phyloP scores from a whole-genome alignment of 805 yeast species.

The Starmerella kuoi region DNA sequence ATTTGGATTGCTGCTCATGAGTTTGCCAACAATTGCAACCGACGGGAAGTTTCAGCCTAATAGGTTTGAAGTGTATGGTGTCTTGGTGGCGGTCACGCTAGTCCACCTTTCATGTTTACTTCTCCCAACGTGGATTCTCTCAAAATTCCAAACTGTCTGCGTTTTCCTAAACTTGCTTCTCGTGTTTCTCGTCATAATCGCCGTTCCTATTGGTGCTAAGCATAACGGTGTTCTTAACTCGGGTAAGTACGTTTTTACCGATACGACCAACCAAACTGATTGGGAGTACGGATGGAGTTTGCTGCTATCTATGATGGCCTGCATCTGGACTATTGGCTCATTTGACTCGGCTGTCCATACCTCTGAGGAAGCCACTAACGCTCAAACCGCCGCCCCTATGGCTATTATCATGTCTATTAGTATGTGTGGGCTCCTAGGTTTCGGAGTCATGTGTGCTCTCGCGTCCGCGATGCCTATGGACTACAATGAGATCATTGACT shows the following conservation, averaged over 20 bases:
- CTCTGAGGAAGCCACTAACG: conserved; percentile 57
- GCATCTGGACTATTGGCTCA: conserved; percentile 65
- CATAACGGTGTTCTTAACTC: conserved; percentile 32
- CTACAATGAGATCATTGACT: conserved; percentile 33
- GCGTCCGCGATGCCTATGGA: conserved; percentile 38
- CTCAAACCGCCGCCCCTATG: conserved; percentile 49
- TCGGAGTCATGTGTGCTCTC: conserved; percentile 40
- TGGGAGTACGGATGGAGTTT: conserved; percentile 54
- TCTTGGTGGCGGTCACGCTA: conserved; percentile 49
- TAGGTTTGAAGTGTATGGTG: conserved; percentile 46
- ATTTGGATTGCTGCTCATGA: conserved; percentile 30
- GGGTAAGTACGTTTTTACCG: conserved; percentile 45
- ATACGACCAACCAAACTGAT: conserved; percentile 38
- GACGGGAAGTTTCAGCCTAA: conserved; percentile 45
- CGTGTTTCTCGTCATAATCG: conserved; percentile 46
- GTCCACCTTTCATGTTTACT: conserved; percentile 44
- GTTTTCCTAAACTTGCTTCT: conserved; percentile 42
- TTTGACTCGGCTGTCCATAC: conserved; percentile 63
- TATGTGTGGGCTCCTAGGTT: conserved; percentile 48
- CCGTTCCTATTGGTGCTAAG: conserved; percentile 45
- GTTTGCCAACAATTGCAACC: conserved; percentile 26
- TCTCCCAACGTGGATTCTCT: conserved; percentile 43
- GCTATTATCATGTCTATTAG: conserved; percentile 50
- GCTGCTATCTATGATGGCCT: conserved; percentile 45
- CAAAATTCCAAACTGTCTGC: conserved; percentile 49